phyloP scores from a whole-genome alignment of 169 alveolate species.

The Sarcocystis neurona region DNA sequence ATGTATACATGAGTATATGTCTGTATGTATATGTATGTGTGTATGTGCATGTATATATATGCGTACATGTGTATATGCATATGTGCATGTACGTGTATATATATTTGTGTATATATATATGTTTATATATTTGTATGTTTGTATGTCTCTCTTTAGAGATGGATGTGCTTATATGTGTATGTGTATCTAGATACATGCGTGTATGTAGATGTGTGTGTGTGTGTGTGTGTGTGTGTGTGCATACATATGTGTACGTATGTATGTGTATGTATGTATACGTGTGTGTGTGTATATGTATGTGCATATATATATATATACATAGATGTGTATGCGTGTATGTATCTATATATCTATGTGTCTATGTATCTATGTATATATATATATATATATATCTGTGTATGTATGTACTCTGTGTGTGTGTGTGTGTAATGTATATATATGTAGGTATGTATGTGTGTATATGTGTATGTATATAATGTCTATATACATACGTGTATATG shows the following conservation, averaged over 20 bases:
- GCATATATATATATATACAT: not conserved
- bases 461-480: not conserved
- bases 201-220: no score
- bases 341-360: not conserved
- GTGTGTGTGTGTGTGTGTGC: not conserved
- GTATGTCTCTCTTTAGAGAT: not conserved
- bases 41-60: not conserved
- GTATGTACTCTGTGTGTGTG: not conserved
- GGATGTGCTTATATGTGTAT: not conserved
- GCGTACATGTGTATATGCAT: not conserved
- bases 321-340: not conserved
- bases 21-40: not conserved
- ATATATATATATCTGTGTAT: not conserved
- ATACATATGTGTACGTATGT: not conserved
- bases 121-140: not conserved
- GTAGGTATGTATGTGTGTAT: not conserved
- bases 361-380: not conserved
- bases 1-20: not conserved
- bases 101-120: not conserved
- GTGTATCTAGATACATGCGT: not conserved
- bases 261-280: not conserved
- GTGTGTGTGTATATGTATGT: not conserved
- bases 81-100: not conserved
- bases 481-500: no score
- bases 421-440: no score